These are phyloP conservation scores for Metrosideros polymorpha DNA, from an alignment of 441 rosid species.

Conservation along the genomic window DNA sequence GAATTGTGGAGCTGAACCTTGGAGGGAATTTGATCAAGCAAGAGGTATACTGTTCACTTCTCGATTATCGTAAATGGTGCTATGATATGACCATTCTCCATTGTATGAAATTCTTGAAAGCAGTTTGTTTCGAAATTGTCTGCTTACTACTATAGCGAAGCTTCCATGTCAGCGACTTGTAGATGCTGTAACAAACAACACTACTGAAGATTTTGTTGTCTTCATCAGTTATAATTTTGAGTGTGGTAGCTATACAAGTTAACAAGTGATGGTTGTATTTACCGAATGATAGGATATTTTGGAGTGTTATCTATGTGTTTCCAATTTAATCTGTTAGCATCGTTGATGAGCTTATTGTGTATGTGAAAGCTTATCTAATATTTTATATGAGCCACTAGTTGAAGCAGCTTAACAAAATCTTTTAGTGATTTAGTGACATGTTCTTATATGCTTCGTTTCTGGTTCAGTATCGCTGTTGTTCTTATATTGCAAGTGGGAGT, in stretches of 20 bases:
- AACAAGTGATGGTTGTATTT: neutral
- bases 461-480: neutral
- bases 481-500: neutral
- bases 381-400: neutral
- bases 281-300: neutral
- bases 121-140: neutral
- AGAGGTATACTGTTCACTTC: constrained; percentile 45
- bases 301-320: neutral
- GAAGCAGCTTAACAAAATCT: neutral
- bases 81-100: neutral
- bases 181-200: neutral
- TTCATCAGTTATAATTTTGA: neutral
- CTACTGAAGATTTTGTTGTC: neutral
- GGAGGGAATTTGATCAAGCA: constrained; percentile 63
- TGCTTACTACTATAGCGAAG: neutral
- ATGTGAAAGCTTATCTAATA: neutral
- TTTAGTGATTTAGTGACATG: neutral
- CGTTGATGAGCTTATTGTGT: neutral
- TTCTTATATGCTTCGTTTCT: neutral
- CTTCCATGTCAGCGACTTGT: neutral
- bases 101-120: neutral
- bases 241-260: neutral
- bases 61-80: neutral
- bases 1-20: constrained; percentile 63
- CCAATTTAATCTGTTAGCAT: neutral